Base-by-base conservation (phyloP, 169 alveolate species). In the Plasmodium malariae region DNA sequence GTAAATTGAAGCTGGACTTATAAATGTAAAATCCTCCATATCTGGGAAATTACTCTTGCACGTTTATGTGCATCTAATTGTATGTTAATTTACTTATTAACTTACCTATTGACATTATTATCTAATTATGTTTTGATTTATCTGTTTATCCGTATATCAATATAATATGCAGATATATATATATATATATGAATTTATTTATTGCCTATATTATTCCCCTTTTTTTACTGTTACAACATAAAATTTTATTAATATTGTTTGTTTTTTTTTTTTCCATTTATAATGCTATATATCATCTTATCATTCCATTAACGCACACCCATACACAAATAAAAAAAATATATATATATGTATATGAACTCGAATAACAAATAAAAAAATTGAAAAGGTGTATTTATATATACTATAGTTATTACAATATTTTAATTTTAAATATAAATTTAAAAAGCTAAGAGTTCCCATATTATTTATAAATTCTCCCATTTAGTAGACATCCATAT, bases 1-100 rank as follows among this genome's bases (percentile, higher is more conserved):
- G 91, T 65, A 93, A 93, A 65, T 59, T 93, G 71, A 83, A 88
- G 51, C 78, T 93, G 28, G 95, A 92, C 26, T 73, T 93, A 37
- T 93, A 74, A 63, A 45, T 57, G 51, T 30, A 59, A 51, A 71
- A 55, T 17, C 57, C 2, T 19, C 1, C n/a, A 48, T 48, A 14
- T 48, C 12, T 48, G 19, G 12, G n/a, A 48, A 48, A 48, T 48
- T 2, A 12, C 12, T 14, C 57, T 14, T 7, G 57, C 12, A 48
- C n/a, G 12, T 48, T 48, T 19, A 48, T 48, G 12, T 14, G 57
- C n/a, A 14, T n/a, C n/a, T n/a, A n/a, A 14, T 14, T 48, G 57
- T 48, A 48, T 48, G 11, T 48, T 48, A 48, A n/a, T 19, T n/a
- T 48, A 48, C n/a, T 48, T 14, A 48, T 14, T 48, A 14, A 48